These are phyloP conservation scores for Malus sylvestris DNA, from an alignment of 306 rosid genomes.

Conservation along the genomic window DNA sequence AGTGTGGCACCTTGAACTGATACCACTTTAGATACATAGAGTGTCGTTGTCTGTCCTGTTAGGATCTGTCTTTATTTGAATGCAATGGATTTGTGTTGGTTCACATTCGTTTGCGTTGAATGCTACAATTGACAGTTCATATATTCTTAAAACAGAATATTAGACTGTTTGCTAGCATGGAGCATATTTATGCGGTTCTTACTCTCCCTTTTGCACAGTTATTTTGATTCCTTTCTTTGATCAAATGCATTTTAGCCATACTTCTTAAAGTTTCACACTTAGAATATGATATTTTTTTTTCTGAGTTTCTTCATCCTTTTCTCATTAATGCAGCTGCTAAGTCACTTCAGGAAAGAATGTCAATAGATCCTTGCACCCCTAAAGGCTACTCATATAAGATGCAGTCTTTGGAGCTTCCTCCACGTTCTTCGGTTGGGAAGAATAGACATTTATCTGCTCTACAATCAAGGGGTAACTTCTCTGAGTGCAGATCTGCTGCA, in stretches of 20 bases:
- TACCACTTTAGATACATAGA: background rate
- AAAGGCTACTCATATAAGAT: conserved; percentile 50
- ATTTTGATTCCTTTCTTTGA: background rate
- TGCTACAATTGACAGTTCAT: background rate
- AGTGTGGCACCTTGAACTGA: background rate
- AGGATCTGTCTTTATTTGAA: background rate
- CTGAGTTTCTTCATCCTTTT: conserved; percentile 1
- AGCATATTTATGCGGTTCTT: background rate
- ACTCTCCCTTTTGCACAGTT: background rate
- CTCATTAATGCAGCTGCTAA: conserved; percentile 53
- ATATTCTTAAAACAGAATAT: background rate
- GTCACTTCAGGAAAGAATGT: conserved; percentile 39
- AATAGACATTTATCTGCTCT: conserved; percentile 31
- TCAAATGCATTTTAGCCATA: background rate
- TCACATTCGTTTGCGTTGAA: background rate
- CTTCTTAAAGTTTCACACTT: background rate
- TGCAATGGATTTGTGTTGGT: background rate
- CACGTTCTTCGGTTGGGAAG: conserved; percentile 32
- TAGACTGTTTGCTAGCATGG: background rate
- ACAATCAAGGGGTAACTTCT: conserved; percentile 69
- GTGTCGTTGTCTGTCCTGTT: background rate
- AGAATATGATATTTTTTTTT: conserved; percentile 15
- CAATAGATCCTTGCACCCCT: conserved; percentile 84
- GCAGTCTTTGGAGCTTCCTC: conserved; percentile 49
- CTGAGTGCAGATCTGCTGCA: conserved; percentile 88